Conservation (phyloP, 805 yeast genomes). For the Teunomyces kruisii region DNA sequence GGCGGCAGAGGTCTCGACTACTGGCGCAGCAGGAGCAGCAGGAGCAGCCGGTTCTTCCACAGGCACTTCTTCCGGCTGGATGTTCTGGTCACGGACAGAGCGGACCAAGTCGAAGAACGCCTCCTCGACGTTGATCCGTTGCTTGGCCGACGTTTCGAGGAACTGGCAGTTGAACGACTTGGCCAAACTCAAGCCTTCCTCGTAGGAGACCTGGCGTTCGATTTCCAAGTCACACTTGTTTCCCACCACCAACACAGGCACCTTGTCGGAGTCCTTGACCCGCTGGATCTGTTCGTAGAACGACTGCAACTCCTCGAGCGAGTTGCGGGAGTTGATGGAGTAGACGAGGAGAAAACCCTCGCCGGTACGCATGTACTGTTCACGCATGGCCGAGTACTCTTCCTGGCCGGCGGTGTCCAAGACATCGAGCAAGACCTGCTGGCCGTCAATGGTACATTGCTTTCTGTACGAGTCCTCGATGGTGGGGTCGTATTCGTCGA, state of each 20-base stretch:
- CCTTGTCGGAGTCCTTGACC: conserved; percentile 70
- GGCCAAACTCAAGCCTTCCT: conserved; percentile 65
- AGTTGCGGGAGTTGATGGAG: conserved; percentile 78
- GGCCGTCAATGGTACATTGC: conserved; percentile 79
- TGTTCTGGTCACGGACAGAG: conserved; percentile 39
- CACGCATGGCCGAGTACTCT: conserved; percentile 82
- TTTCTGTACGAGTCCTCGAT: conserved; percentile 92
- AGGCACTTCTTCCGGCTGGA: conserved; percentile 4
- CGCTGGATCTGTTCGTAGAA: conserved; percentile 77
- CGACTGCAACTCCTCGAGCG: conserved; percentile 80
- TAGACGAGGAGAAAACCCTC: conserved; percentile 91
- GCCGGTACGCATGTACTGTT: conserved; percentile 94
- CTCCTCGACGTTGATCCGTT: conserved; percentile 84
- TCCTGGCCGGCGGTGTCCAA: conserved; percentile 99
- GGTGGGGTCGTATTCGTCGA: conserved; percentile 97
- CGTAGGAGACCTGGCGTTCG: conserved; percentile 70
- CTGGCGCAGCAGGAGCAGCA: conserved; percentile 1
- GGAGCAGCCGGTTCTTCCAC: neutral
- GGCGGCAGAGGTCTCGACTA: conserved; percentile 3
- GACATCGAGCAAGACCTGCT: conserved; percentile 64
- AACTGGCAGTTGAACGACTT: conserved; percentile 67
- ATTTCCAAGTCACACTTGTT: conserved; percentile 74
- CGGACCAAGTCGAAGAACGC: conserved; percentile 72
- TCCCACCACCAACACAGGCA: conserved; percentile 81
- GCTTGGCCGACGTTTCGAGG: conserved; percentile 91